A percentile compares a stretch with the other conserved stretches of the same genome.
These are phyloP conservation scores for Glonium stellatum DNA, from an alignment of 495 filamentous ascomycete genomes.

Conservation along the genomic window DNA sequence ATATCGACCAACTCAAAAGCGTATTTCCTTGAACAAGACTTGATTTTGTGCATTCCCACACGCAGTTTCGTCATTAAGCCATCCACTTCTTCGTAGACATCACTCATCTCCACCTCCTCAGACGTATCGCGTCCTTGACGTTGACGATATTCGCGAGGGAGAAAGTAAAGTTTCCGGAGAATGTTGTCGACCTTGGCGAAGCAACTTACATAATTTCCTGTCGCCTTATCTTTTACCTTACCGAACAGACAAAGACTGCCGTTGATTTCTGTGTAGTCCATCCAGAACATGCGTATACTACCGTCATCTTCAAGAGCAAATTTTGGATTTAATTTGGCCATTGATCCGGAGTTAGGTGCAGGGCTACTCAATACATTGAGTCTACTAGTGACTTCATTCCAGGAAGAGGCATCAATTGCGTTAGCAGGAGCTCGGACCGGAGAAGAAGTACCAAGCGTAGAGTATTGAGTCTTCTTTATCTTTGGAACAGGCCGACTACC, in stretches of 20 bases:
- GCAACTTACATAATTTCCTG: slow-evolving; percentile 71
- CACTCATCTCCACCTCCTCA: slow-evolving; percentile 79
- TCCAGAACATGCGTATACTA: slow-evolving; percentile 90
- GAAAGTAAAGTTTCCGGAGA: slow-evolving; percentile 83
- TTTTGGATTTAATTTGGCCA: slow-evolving; percentile 73
- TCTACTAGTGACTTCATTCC: slow-evolving; percentile 81
- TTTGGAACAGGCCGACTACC: slow-evolving; percentile 75
- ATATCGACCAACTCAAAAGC: slow-evolving; percentile 87
- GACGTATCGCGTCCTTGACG: slow-evolving; percentile 59
- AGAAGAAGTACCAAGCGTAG: slow-evolving; percentile 69
- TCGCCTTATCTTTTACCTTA: slow-evolving; percentile 88
- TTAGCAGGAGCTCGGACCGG: slow-evolving; percentile 55
- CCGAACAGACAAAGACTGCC: slow-evolving; percentile 91
- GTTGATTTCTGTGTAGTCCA: slow-evolving; percentile 90
- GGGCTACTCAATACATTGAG: slow-evolving; percentile 77
- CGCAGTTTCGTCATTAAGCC: slow-evolving; percentile 73
- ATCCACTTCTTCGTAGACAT: slow-evolving; percentile 86
- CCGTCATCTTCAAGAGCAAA: slow-evolving; percentile 87
- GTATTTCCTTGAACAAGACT: slow-evolving; percentile 81
- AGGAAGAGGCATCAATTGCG: slow-evolving; percentile 69
- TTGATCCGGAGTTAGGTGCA: slow-evolving; percentile 48
- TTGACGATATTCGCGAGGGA: slow-evolving; percentile 68
- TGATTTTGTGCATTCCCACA: slow-evolving; percentile 88
- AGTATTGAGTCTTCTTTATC: slow-evolving; percentile 58
- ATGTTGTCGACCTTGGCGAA: slow-evolving; percentile 97